Evolutionary conservation across 495 filamentous ascomycete species (phyloP).

Genomic region (Cercophora scortea): DNA sequence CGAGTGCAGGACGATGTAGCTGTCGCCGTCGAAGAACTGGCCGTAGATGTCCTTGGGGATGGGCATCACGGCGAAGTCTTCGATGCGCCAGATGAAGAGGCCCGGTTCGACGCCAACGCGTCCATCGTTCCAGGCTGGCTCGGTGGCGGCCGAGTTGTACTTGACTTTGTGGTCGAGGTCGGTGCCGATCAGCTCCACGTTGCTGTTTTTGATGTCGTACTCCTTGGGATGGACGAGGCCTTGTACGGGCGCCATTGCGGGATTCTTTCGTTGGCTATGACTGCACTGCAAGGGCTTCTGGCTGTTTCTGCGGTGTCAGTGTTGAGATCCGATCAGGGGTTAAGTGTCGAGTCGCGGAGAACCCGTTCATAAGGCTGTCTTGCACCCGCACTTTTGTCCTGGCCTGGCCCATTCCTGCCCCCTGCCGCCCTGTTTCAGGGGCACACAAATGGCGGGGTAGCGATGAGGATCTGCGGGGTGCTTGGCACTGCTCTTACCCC

Average conservation of each 20-base stretch:
- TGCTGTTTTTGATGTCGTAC: constrained; percentile 56
- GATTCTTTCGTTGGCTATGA: not conserved
- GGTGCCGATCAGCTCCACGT: constrained; percentile 52
- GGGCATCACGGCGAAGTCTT: constrained; percentile 52
- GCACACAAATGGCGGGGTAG: not conserved
- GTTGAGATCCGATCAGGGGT: no score
- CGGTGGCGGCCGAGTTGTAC: constrained; percentile 50
- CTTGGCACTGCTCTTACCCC: no score
- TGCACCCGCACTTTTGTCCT: not conserved
- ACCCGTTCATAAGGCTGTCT: not conserved
- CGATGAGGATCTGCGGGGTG: not conserved
- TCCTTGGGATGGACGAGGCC: constrained; percentile 50
- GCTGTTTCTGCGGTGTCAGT: not conserved
- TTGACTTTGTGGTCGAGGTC: constrained; percentile 57
- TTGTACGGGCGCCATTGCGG: constrained; percentile 44
- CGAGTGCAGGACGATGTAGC: constrained; percentile 53
- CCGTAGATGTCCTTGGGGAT: constrained; percentile 47
- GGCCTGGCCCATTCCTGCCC: not conserved
- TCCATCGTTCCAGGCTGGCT: constrained; percentile 55
- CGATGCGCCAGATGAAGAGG: constrained; percentile 53
- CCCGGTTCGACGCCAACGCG: constrained; percentile 39
- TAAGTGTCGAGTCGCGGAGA: no score
- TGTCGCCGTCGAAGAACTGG: constrained; percentile 55
- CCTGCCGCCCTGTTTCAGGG: not conserved
- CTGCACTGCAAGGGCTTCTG: not conserved